phyloP scores from a whole-genome alignment of 495 filamentous ascomycete species.

The Neurospora africana region DNA sequence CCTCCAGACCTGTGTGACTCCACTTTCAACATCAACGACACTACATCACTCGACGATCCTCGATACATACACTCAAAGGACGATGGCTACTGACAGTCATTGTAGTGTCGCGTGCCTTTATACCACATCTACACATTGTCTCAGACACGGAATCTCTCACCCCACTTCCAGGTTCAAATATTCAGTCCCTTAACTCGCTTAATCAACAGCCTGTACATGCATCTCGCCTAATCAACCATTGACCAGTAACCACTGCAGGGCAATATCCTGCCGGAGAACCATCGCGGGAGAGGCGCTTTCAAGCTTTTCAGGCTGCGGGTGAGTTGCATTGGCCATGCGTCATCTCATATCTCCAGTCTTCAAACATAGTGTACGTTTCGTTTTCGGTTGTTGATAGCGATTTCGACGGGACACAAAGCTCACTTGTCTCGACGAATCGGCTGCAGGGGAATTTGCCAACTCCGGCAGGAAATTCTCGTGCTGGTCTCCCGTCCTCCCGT shows the following conservation, averaged over 20 bases:
- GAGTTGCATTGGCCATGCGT: not conserved
- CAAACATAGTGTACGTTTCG: too few relatives aligned
- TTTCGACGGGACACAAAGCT: not conserved
- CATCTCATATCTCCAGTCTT: not conserved
- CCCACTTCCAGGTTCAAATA: not conserved
- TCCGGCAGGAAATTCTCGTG: not conserved
- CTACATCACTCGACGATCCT: too few relatives aligned
- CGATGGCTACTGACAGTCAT: too few relatives aligned
- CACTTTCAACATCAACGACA: not conserved
- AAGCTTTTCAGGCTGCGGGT: not conserved
- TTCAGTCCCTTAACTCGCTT: not conserved
- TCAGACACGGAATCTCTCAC: not conserved
- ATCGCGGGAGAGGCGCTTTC: not conserved
- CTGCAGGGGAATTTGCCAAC: not conserved
- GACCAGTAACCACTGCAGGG: not conserved
- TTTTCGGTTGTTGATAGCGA: too few relatives aligned
- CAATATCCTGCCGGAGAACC: not conserved
- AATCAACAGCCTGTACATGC: not conserved
- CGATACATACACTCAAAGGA: too few relatives aligned
- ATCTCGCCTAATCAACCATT: not conserved
- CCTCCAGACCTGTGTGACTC: not conserved
- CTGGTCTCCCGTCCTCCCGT: not conserved
- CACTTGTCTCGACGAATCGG: not conserved
- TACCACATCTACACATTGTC: not conserved
- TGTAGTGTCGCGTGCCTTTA: not conserved